These are phyloP conservation scores for Termitomyces sp. DNA, from an alignment of 768 basidiomycete species.

Conservation along the genomic window DNA sequence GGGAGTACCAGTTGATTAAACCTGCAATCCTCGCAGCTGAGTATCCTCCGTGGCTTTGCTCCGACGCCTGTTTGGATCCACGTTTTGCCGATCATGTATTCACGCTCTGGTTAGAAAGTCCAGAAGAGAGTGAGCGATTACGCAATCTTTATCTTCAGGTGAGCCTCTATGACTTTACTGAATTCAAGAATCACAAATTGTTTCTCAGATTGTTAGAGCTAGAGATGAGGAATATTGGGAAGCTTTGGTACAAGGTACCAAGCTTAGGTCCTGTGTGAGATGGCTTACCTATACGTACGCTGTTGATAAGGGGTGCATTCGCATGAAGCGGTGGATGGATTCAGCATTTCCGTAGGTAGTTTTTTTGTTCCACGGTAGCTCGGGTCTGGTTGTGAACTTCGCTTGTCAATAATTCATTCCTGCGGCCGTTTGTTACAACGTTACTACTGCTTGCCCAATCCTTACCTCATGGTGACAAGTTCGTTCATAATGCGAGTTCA, in stretches of 20 bases:
- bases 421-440: too few species aligned
- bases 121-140: constrained; percentile 2
- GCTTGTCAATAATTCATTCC: too few species aligned
- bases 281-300: neutral
- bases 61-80: neutral
- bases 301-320: neutral
- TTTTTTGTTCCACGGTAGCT: too few species aligned
- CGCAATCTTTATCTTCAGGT: constrained; percentile 5
- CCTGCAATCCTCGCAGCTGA: neutral
- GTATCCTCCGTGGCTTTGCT: neutral
- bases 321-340: constrained; percentile 8
- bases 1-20: neutral
- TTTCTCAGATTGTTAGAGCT: constrained; percentile 1
- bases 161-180: neutral
- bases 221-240: constrained; percentile 1
- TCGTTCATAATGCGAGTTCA: too few species aligned
- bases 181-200: neutral
- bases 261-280: constrained; percentile 1
- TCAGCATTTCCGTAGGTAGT: neutral
- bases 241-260: constrained; percentile 4
- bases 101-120: constrained; percentile 6
- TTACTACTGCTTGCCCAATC: too few species aligned
- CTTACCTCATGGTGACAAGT: too few species aligned
- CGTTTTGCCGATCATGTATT: neutral
- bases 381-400: too few species aligned